A percentile compares a stretch with the other conserved stretches of the same genome.
Evolutionary conservation across 306 rosid genomes (phyloP).

Genomic region (Begonia masoniana): DNA sequence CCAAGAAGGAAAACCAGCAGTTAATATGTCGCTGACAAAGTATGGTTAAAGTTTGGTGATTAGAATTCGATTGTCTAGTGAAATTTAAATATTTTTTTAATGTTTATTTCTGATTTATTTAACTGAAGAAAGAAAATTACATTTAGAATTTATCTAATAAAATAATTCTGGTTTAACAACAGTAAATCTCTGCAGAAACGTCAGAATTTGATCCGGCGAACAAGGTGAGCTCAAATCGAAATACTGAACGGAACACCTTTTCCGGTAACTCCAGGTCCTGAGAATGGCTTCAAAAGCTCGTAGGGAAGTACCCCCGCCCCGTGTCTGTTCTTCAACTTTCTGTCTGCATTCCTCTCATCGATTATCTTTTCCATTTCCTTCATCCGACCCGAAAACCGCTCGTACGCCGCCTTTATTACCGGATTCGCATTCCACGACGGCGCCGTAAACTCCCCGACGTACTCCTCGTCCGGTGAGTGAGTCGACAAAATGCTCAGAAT

Average conservation of each 20-base stretch:
- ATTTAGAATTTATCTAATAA: too few relatives aligned
- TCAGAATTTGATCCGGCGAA: too few relatives aligned
- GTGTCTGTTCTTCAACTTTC: slow-evolving; percentile 37
- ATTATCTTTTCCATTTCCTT: slow-evolving; percentile 31
- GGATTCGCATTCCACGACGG: slow-evolving; percentile 53
- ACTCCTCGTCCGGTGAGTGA: slow-evolving; percentile 83
- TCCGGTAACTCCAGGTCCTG: slow-evolving; percentile 55
- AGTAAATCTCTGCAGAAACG: too few relatives aligned
- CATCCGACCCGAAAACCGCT: slow-evolving; percentile 35
- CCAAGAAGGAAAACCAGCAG: too few relatives aligned
- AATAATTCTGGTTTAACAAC: too few relatives aligned
- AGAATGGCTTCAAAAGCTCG: slow-evolving; percentile 66
- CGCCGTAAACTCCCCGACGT: slow-evolving; percentile 49
- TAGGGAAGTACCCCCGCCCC: slow-evolving; percentile 74
- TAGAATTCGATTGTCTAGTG: too few relatives aligned
- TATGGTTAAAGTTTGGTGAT: too few relatives aligned
- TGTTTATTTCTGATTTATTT: too few relatives aligned
- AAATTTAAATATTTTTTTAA: too few relatives aligned
- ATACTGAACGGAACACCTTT: slow-evolving; percentile 78
- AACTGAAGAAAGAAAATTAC: too few relatives aligned
- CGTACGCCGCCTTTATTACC: slow-evolving; percentile 42
- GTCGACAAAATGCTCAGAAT: slow-evolving; percentile 51
- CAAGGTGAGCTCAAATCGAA: slow-evolving; percentile 32
- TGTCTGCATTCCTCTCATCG: slow-evolving; percentile 42
- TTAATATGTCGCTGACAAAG: too few relatives aligned